A percentile compares a stretch with the other conserved stretches of the same genome.
Conservation (phyloP, 2,329 filamentous ascomycete species). For the Neonectria hederae region DNA sequence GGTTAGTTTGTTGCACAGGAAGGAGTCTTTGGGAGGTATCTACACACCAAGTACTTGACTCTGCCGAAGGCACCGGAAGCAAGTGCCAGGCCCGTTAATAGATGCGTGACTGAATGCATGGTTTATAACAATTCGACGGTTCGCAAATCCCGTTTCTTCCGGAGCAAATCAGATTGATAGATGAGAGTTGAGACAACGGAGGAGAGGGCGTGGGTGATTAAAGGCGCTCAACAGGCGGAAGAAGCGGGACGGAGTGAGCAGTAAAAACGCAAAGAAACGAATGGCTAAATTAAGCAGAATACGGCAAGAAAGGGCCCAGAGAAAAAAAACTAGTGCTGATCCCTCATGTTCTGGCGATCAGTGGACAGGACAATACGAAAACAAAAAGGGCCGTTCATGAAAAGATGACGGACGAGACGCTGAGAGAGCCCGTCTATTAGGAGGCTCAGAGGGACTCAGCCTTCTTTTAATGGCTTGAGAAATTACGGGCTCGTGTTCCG, state of each 20-base stretch:
- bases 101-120: conserved; percentile 18
- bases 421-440: not conserved
- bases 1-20: not conserved
- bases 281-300: not conserved
- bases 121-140: not conserved
- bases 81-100: conserved; percentile 17
- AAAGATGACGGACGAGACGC: not conserved
- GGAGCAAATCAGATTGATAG: not conserved
- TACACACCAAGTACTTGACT: conserved; percentile 27
- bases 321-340: not conserved
- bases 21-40: not conserved
- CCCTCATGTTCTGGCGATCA: not conserved
- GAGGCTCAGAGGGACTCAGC: not conserved
- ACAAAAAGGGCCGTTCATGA: not conserved
- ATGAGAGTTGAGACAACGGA: not conserved
- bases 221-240: not conserved
- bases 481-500: conserved; percentile 6
- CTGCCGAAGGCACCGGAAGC: conserved; percentile 19
- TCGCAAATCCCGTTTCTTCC: not conserved
- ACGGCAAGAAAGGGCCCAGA: not conserved
- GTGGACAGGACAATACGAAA: not conserved
- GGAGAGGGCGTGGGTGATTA: not conserved
- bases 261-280: not conserved
- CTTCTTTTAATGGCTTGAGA: not conserved
- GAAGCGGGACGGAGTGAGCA: not conserved